These are phyloP conservation scores for Volvox carteri DNA, from an alignment of 163 green algal genomes.

Conservation along the genomic window DNA sequence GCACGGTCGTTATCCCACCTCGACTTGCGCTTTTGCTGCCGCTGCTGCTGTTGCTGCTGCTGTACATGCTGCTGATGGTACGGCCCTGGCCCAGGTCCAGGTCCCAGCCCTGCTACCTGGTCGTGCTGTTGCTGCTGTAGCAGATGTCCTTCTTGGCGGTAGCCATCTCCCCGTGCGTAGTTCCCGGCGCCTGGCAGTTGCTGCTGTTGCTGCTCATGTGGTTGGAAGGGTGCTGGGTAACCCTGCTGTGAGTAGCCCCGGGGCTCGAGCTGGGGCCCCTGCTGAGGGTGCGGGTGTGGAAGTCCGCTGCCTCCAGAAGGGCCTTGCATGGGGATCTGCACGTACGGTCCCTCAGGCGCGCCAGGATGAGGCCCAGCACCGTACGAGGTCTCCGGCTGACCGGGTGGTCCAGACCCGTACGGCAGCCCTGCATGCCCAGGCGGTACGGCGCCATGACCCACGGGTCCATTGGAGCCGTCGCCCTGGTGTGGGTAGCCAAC, in stretches of 20 bases:
- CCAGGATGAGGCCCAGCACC: not conserved
- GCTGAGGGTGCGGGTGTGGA: not conserved
- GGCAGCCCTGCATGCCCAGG: not conserved
- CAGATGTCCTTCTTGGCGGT: not conserved
- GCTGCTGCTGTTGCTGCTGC: not conserved
- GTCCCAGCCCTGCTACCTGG: not conserved
- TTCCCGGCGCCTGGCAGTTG: not conserved
- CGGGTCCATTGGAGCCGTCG: not conserved
- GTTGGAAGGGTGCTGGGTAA: not conserved
- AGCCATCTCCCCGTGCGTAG: not conserved
- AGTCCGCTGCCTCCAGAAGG: not conserved
- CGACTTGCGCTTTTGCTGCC: conserved; percentile 19
- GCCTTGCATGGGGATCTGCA: not conserved
- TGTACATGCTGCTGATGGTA: not conserved
- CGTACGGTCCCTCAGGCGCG: not conserved
- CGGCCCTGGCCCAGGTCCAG: not conserved
- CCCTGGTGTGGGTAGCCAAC: not conserved
- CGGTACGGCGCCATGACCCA: not conserved
- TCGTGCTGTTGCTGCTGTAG: conserved; percentile 12
- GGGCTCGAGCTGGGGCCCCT: too few species aligned
- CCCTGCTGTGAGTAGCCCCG: not conserved
- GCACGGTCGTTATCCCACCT: conserved; percentile 26
- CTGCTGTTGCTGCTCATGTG: not conserved
- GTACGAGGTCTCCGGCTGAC: not conserved
- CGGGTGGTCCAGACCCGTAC: not conserved